These are phyloP conservation scores for Fusarium palustre DNA, from an alignment of 2,329 filamentous ascomycete genomes.

Conservation along the genomic window DNA sequence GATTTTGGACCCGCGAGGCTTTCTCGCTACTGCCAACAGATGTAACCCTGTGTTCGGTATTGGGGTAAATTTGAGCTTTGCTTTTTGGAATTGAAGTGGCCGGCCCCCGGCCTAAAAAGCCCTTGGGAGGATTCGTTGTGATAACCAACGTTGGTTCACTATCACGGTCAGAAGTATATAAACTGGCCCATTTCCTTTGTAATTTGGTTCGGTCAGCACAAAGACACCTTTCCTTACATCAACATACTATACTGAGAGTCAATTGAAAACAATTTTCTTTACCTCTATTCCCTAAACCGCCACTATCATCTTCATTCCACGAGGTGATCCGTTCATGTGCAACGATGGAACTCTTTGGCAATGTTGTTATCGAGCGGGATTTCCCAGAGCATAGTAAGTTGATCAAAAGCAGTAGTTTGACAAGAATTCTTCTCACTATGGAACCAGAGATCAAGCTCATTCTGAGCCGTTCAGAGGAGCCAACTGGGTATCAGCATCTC, in stretches of 20 bases:
- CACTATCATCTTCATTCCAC: neutral
- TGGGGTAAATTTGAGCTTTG: slow-evolving; percentile 1
- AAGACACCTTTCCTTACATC: neutral
- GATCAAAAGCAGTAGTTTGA: accelerated
- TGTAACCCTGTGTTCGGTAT: neutral
- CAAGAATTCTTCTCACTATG: neutral
- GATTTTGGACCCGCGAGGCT: slow-evolving; percentile 20
- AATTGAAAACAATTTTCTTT: neutral
- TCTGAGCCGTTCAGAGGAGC: neutral
- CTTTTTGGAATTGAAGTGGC: neutral
- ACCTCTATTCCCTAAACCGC: too few relatives aligned
- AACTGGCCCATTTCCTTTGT: neutral
- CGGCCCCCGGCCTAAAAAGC: slow-evolving; percentile 9
- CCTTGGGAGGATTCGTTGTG: neutral
- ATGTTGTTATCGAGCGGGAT: slow-evolving; percentile 12
- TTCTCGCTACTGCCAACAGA: slow-evolving; percentile 12
- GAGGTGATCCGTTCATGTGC: too few relatives aligned
- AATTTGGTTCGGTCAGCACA: neutral
- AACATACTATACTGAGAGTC: accelerated
- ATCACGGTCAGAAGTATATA: neutral
- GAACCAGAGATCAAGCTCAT: neutral
- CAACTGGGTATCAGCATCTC: neutral
- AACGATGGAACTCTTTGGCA: slow-evolving; percentile 19
- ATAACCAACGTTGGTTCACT: neutral
- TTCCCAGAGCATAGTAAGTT: slow-evolving; percentile 8